Evolutionary conservation across 164 flowering plant species (phyloP), one percentile per base, ranked within the genome.

Genomic region (Vitis labrusca): DNA sequence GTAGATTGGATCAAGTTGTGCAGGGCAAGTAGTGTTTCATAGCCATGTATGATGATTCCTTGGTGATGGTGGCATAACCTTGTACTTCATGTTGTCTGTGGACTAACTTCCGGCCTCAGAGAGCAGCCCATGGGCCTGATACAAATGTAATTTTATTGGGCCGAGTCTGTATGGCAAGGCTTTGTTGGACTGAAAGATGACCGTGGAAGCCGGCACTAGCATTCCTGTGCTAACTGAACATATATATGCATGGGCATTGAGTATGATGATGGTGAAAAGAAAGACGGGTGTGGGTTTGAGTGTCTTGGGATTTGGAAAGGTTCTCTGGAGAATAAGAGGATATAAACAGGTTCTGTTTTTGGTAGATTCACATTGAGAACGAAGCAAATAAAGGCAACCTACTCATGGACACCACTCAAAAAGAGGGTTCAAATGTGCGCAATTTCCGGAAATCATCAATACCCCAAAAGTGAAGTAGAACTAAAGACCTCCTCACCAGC

Each of bases 381-480:
- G 13, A 19, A 15, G 60, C 61, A 54, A 48, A 67, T 14, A 68
- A 67, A 62, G 65, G 32, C 12, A 63, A 27, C 32, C 59, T n/a
- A 65, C 68, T 55, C 65, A 50, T 72, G 51, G 68, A 54, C 30
- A 60, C 61, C 68, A 71, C 32, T 17, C 27, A 23, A 44, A 23
- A 67, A 67, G 62, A 53, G 27, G 27, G 8, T 57, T 30, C 1
- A 63, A 58, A 59, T 60, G 16, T 67, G 77, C 77, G 77, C 72
- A 74, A 77, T 69, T 77, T 73, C 53, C 71, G 80, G 80, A 74
- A 63, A 52, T 70, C 64, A 63, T 66, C 66, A 73, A 48, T 63
- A 9, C 17, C 48, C 59, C 61, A 64, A 69, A 69, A 63, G 65
- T 50, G 63, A 56, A 72, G 16, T 17, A 19, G 16, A 62, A 37